These are phyloP conservation scores for Chiua virens DNA, from an alignment of 768 basidiomycete genomes.

Conservation along the genomic window DNA sequence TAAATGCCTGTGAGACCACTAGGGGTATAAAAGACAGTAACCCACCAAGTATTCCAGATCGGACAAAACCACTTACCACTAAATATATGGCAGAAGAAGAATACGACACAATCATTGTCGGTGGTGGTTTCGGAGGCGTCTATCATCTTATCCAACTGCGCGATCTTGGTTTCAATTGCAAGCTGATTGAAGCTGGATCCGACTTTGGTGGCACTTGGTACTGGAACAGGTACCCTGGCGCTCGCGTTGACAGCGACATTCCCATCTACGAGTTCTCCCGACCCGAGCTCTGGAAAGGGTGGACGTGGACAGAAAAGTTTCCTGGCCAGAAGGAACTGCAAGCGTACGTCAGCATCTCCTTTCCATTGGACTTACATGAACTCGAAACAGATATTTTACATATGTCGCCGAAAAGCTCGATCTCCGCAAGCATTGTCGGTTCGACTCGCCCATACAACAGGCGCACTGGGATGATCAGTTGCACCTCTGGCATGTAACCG, in stretches of 20 bases:
- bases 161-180: slow-evolving; percentile 8
- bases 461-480: slow-evolving; percentile 10
- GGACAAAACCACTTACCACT: too few relatives aligned
- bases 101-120: slow-evolving; percentile 7
- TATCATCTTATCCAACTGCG: slow-evolving; percentile 12
- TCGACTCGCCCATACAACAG: slow-evolving; percentile 9
- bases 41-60: too few relatives aligned
- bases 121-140: slow-evolving; percentile 8
- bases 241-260: slow-evolving; percentile 8
- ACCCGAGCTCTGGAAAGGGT: slow-evolving; percentile 14
- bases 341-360: background rate
- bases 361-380: background rate
- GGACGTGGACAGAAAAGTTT: slow-evolving; percentile 10
- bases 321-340: slow-evolving; percentile 14
- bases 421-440: slow-evolving; percentile 16
- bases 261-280: slow-evolving; percentile 8
- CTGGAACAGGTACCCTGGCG: slow-evolving; percentile 16
- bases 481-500: slow-evolving; percentile 7
- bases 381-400: slow-evolving; percentile 9
- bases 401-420: slow-evolving; percentile 10
- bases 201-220: slow-evolving; percentile 10
- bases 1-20: too few relatives aligned
- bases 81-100: slow-evolving; percentile 4
- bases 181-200: slow-evolving; percentile 2
- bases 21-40: too few relatives aligned